Evolutionary conservation across 306 rosid species (phyloP).

Genomic region (Vachellia pachyceras): DNA sequence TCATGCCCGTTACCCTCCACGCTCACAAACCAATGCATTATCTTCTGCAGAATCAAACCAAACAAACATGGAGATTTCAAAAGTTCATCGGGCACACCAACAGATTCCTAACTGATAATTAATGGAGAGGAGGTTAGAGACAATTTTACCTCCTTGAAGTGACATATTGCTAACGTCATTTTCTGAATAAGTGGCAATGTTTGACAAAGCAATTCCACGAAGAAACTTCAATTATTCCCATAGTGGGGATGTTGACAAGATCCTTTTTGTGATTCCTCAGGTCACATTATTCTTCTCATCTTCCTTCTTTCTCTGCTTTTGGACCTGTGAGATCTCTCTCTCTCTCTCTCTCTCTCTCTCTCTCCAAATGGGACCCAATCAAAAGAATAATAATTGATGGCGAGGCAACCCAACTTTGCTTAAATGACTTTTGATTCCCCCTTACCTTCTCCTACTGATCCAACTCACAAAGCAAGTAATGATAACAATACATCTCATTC

Average conservation of each 20-base stretch:
- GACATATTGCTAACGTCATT: constrained; percentile 67
- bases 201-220: constrained; percentile 27
- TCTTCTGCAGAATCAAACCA: constrained; percentile 31
- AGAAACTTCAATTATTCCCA: constrained; percentile 49
- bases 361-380: constrained; percentile 54
- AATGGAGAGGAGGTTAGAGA: no score
- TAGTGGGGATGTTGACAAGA: constrained; percentile 78
- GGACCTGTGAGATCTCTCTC: constrained; percentile 58
- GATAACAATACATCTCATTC: no score
- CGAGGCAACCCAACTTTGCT: constrained; percentile 49
- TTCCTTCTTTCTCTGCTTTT: constrained; percentile 61
- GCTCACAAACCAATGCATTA: constrained; percentile 30
- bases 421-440: constrained; percentile 75
- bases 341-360: no score
- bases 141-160: constrained; percentile 23
- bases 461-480: constrained; percentile 4
- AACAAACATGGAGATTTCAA: constrained; percentile 48
- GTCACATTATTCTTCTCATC: constrained; percentile 80
- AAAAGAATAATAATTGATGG: constrained; percentile 74
- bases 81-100: constrained; percentile 25
- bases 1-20: constrained; percentile 35
- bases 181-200: constrained; percentile 33
- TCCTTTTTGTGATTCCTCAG: constrained; percentile 84
- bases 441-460: constrained; percentile 64
- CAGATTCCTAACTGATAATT: no score